Percentiles rank a stretch among this genome's conserved stretches.
Conservation (phyloP, 1,284 basidiomycete species). For the Bondarzewia mesenterica region DNA sequence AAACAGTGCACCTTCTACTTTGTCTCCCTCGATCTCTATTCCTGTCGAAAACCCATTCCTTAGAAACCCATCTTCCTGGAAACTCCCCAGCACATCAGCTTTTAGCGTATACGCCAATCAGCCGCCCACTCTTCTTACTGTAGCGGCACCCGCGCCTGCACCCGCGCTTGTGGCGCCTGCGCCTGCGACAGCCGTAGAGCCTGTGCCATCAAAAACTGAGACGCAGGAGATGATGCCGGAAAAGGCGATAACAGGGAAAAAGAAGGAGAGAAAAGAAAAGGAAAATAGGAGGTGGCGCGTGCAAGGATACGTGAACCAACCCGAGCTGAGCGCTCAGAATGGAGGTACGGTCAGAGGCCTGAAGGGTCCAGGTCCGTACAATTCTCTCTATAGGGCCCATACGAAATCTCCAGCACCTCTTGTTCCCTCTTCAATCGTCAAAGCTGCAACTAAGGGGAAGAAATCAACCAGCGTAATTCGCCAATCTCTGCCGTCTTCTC, state of each 20-base stretch:
- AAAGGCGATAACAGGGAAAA: not conserved
- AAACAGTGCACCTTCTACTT: too few species aligned
- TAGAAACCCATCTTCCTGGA: not conserved
- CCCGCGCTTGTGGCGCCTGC: not conserved
- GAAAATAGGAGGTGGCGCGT: slow-evolving; percentile 1
- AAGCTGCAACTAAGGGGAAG: slow-evolving; percentile 1
- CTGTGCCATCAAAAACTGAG: too few species aligned
- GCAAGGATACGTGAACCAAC: slow-evolving; percentile 13
- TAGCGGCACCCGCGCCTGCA: too few species aligned
- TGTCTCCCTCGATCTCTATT: not conserved
- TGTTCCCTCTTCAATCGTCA: not conserved
- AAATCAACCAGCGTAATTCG: not conserved
- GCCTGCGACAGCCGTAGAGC: not conserved
- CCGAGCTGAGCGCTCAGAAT: slow-evolving; percentile 8
- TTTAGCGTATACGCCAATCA: not conserved
- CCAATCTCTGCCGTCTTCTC: not conserved
- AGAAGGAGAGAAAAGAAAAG: not conserved
- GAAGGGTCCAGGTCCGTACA: slow-evolving; percentile 9
- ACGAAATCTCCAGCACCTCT: not conserved
- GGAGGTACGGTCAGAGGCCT: slow-evolving; percentile 8
- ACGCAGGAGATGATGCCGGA: not conserved
- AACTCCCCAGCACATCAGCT: not conserved
- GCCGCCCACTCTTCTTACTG: not conserved
- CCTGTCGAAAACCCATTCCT: not conserved
- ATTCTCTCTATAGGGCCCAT: slow-evolving; percentile 9